These are phyloP conservation scores for Caryopteris hybrid DNA, from an alignment of 305 asterid genomes.

Conservation along the genomic window DNA sequence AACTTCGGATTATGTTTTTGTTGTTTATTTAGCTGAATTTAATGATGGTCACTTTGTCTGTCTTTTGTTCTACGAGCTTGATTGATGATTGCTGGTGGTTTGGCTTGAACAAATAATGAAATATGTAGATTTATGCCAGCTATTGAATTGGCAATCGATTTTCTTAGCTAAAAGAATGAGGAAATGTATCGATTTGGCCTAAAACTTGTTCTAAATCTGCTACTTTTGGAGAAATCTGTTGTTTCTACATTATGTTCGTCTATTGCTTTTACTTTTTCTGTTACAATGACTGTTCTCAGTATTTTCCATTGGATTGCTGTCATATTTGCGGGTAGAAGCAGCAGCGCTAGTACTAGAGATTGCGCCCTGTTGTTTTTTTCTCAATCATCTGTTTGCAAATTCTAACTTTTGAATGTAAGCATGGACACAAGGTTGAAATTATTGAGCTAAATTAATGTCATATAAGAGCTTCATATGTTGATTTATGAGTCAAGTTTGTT, in stretches of 20 bases:
- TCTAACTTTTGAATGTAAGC: not conserved
- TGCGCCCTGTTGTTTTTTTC: not conserved
- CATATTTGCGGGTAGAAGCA: not conserved
- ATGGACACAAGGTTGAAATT: not conserved
- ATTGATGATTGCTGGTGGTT: conserved; percentile 6
- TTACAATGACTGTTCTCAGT: not conserved
- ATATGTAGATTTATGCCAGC: not conserved
- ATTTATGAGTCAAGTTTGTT: not conserved
- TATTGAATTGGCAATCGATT: conserved; percentile 10
- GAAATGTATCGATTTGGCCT: conserved; percentile 6
- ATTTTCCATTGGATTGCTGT: not conserved
- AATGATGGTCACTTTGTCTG: not conserved
- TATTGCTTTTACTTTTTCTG: not conserved
- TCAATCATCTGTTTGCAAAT: not conserved
- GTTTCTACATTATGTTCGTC: not conserved
- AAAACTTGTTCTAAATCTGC: not conserved
- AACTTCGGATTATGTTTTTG: not conserved
- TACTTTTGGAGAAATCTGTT: not conserved
- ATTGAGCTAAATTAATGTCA: not conserved
- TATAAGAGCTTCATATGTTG: not conserved
- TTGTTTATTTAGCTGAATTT: not conserved
- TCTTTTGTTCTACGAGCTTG: not conserved
- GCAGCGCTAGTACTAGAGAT: not conserved
- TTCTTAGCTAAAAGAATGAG: not conserved
- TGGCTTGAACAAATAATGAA: not conserved